Evolutionary conservation across 345 rosid genomes (phyloP).

Genomic region (Punica granatum): DNA sequence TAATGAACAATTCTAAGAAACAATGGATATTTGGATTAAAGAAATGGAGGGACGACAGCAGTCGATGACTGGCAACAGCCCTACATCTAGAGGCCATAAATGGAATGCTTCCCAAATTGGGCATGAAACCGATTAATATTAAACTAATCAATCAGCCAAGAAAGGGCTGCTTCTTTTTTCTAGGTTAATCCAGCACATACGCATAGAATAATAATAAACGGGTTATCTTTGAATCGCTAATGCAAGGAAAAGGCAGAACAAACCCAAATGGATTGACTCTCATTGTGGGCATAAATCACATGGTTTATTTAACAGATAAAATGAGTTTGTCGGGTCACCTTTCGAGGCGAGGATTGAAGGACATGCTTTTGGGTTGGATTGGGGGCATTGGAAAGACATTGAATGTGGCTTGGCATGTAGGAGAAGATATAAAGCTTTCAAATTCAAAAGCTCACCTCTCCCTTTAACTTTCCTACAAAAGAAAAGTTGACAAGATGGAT

Average conservation of each 20-base stretch:
- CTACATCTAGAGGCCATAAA: neutral
- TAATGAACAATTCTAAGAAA: neutral
- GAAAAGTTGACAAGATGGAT: slow-evolving; percentile 29
- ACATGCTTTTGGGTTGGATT: slow-evolving; percentile 13
- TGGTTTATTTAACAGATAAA: slow-evolving; percentile 23
- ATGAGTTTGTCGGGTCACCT: slow-evolving; percentile 60
- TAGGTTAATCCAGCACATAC: neutral
- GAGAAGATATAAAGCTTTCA: slow-evolving; percentile 18
- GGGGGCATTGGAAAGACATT: slow-evolving; percentile 20
- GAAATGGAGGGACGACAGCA: neutral
- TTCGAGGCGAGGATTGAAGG: slow-evolving; percentile 29
- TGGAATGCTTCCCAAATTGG: neutral
- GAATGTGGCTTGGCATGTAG: slow-evolving; percentile 31
- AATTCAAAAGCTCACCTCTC: slow-evolving; percentile 1
- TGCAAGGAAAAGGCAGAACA: slow-evolving; percentile 9
- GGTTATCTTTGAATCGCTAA: neutral
- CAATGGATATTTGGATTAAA: neutral
- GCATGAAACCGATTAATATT: neutral
- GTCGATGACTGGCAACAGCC: neutral
- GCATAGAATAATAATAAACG: neutral
- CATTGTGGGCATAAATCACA: slow-evolving; percentile 34
- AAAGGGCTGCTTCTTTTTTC: neutral
- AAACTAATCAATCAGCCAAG: neutral
- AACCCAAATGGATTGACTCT: slow-evolving; percentile 20
- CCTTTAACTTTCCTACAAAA: neutral